Percentiles rank a stretch among this genome's conserved stretches.
These are phyloP conservation scores for Coemansia sp. DNA, from an alignment of 192 early-diverging fungal species.

Conservation along the genomic window DNA sequence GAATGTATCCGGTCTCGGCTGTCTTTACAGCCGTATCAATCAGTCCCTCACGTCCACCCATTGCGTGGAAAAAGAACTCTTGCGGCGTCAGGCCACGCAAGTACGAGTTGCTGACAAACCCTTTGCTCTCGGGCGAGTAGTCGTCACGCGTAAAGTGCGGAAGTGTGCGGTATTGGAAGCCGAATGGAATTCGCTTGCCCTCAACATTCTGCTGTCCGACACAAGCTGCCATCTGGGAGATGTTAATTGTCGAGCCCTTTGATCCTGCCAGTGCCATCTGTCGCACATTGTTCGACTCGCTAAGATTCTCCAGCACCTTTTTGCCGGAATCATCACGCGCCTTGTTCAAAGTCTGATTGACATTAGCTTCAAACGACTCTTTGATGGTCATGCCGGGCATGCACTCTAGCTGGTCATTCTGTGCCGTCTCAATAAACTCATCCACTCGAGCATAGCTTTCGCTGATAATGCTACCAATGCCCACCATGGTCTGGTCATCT, in stretches of 20 bases:
- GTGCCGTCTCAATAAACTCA: slow-evolving; percentile 76
- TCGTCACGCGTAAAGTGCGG: slow-evolving; percentile 99
- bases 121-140: slow-evolving; percentile 77
- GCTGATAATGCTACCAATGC: slow-evolving; percentile 73
- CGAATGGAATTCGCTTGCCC: slow-evolving; percentile 96
- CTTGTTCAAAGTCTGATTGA: slow-evolving; percentile 83
- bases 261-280: slow-evolving; percentile 97
- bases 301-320: slow-evolving; percentile 73
- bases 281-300: slow-evolving; percentile 91
- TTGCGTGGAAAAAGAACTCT: slow-evolving; percentile 99
- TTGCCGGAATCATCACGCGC: slow-evolving; percentile 93
- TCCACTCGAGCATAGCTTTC: slow-evolving; percentile 76
- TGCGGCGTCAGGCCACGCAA: slow-evolving; percentile 88
- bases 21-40: slow-evolving; percentile 99
- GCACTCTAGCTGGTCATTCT: slow-evolving; percentile 76
- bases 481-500: slow-evolving; percentile 74
- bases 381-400: slow-evolving; percentile 90
- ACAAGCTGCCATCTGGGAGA: slow-evolving; percentile 97
- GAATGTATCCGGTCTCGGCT: slow-evolving; percentile 99
- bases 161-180: slow-evolving; percentile 90
- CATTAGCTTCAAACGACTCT: slow-evolving; percentile 85
- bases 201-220: slow-evolving; percentile 99
- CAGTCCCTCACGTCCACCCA: slow-evolving; percentile 99
- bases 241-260: slow-evolving; percentile 94
- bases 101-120: slow-evolving; percentile 58